Percentiles rank a stretch among this genome's conserved stretches.
phyloP scores from a whole-genome alignment of 139 green algal genomes.

The Asterochloris sp. region DNA sequence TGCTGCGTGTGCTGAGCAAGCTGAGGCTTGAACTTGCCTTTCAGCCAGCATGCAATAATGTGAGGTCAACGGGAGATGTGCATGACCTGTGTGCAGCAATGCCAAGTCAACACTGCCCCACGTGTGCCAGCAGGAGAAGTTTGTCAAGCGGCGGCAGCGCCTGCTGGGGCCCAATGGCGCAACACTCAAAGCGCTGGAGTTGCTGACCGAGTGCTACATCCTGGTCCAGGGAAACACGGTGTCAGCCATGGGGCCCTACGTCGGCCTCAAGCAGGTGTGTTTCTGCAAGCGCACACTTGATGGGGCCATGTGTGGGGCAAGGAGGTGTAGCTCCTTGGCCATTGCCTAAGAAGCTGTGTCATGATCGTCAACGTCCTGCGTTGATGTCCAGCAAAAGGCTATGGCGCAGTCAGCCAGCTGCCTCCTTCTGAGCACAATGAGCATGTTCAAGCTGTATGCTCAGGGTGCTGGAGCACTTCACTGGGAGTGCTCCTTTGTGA shows the following conservation, averaged over 20 bases:
- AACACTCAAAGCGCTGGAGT: constrained; percentile 97
- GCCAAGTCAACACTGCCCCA: not conserved
- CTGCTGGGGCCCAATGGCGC: constrained; percentile 94
- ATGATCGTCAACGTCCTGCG: too few relatives aligned
- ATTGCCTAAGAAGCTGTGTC: not conserved
- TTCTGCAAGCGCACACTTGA: not conserved
- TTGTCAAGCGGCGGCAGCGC: constrained; percentile 95
- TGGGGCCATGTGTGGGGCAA: not conserved
- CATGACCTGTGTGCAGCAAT: too few relatives aligned
- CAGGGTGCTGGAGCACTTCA: too few relatives aligned
- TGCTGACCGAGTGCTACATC: constrained; percentile 97
- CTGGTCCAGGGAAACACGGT: constrained; percentile 97
- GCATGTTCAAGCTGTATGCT: too few relatives aligned
- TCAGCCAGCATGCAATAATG: not conserved
- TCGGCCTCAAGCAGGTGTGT: constrained; percentile 83
- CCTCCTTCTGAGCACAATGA: too few relatives aligned
- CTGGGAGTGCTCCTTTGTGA: not conserved
- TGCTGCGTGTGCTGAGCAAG: not conserved
- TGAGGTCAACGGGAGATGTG: not conserved
- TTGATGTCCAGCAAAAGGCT: too few relatives aligned
- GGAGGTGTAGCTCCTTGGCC: not conserved
- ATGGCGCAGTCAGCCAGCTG: too few relatives aligned
- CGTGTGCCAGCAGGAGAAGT: constrained; percentile 66
- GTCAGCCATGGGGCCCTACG: constrained; percentile 89
- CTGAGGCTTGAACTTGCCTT: not conserved